phyloP scores from a whole-genome alignment of 352 stramenopile species.

The Globisporangium abappressorium region DNA sequence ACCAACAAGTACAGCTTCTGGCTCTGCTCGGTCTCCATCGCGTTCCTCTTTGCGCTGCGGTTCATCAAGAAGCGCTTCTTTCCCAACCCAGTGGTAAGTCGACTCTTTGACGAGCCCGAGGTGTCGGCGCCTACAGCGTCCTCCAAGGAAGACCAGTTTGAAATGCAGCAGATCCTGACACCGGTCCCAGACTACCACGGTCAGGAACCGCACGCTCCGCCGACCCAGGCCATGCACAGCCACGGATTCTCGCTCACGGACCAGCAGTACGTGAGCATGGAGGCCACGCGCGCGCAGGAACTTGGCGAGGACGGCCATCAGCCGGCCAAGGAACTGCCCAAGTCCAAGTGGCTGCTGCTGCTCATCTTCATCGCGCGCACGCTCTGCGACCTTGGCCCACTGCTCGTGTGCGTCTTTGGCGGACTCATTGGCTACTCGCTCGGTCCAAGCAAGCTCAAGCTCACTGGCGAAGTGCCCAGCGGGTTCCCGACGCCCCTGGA shows the following conservation, averaged over 20 bases:
- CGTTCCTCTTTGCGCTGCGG: conserved; percentile 42
- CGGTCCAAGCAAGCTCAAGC: conserved; percentile 56
- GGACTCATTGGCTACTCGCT: conserved; percentile 48
- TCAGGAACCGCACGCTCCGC: conserved; percentile 6
- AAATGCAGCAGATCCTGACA: conserved; percentile 15
- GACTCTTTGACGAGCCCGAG: conserved; percentile 25
- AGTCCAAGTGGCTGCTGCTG: conserved; percentile 20
- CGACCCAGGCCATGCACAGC: conserved; percentile 20
- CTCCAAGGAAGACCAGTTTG: conserved; percentile 11
- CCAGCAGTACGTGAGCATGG: conserved; percentile 42
- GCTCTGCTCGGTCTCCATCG: conserved; percentile 56
- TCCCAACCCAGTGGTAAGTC: conserved; percentile 23
- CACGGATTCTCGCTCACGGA: conserved; percentile 40
- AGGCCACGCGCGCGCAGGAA: conserved; percentile 13
- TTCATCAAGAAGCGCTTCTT: conserved; percentile 44
- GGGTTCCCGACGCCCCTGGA: conserved; percentile 49
- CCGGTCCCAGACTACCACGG: conserved; percentile 12
- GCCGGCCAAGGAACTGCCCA: conserved; percentile 14
- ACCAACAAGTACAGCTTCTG: conserved; percentile 73
- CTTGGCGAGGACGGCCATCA: conserved; percentile 1
- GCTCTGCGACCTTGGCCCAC: conserved; percentile 52
- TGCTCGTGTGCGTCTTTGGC: conserved; percentile 69
- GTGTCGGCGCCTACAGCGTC: not conserved
- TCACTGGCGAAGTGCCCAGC: conserved; percentile 61
- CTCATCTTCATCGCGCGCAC: conserved; percentile 36